Evolutionary conservation across 2,329 filamentous ascomycete genomes (phyloP), one percentile per base, ranked within the genome.

Genomic region (Trichoderma brevicompactum): DNA sequence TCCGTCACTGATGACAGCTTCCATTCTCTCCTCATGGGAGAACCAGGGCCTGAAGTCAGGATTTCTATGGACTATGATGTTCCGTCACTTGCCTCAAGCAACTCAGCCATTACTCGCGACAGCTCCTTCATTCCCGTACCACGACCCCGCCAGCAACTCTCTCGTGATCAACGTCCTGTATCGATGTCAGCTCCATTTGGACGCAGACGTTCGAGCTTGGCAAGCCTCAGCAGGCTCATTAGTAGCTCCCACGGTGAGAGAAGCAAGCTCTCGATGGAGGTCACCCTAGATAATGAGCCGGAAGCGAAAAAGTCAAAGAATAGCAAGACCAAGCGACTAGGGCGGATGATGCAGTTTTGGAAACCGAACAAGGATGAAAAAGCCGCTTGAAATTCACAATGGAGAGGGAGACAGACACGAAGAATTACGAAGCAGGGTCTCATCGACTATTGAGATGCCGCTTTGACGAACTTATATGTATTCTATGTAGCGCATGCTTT

Each of bases 321-420:
- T 28, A 91, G 89, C 80, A 90, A 88, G 75, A 81, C 86, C 43
- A 91, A 88, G 74, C 85, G 90, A 36, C 78, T 93, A 43, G 90
- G 91, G 74, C 89, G 89, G 59, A 83, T 93, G 79, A 87, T 92
- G 83, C 87, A 89, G 71, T 94, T 94, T 75, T 94, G 90, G 90
- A 92, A 90, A 77, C 81, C 82, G 9, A 87, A 83, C 72, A 83
- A 83, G 67, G 74, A 79, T 43, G 69, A 66, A 8, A 49, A 28
- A 50, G 19, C 76, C 41, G 69, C 71, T n/a, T 75, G 70, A 71
- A 44, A 10, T 53, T 53, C 13, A n/a, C 40, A 44, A 41, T 28
- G 41, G 32, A 56, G 10, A 52, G 12, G 32, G 61, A 34, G 40
- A 59, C 12, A 44, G 48, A 38, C 56, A 58, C 52, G 58, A 48